phyloP scores from a whole-genome alignment of 1,139 yeast species.

The Debaryomyces udenii region DNA sequence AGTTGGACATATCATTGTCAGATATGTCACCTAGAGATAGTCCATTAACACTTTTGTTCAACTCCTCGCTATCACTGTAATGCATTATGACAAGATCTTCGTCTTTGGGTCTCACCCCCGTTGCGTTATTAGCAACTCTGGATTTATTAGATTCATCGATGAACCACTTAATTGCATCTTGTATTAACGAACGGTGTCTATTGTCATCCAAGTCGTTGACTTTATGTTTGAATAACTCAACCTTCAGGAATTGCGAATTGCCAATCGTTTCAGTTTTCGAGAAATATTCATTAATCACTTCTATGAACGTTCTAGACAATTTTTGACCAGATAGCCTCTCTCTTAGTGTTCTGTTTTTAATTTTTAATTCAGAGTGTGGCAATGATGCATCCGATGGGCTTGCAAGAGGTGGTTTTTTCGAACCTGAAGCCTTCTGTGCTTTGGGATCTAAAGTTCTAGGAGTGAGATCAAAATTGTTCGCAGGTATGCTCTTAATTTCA shows the following conservation, averaged over 20 bases:
- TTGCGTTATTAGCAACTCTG: not conserved
- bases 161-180: not conserved
- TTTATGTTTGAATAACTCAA: slow-evolving; percentile 8
- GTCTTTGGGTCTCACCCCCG: slow-evolving; percentile 17
- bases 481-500: not conserved
- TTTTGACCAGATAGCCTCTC: slow-evolving; percentile 1
- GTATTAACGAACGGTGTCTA: not conserved
- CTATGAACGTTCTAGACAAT: slow-evolving; percentile 2
- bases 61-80: slow-evolving; percentile 16
- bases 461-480: not conserved
- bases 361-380: not conserved
- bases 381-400: not conserved
- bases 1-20: not conserved
- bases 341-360: slow-evolving; percentile 1
- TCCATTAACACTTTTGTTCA: slow-evolving; percentile 18
- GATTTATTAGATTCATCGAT: not conserved
- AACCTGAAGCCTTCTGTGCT: slow-evolving; percentile 1
- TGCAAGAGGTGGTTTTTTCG: not conserved
- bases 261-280: slow-evolving; percentile 8
- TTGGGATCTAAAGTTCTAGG: slow-evolving; percentile 15
- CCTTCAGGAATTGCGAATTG: slow-evolving; percentile 2
- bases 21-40: slow-evolving; percentile 13
- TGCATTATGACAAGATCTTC: slow-evolving; percentile 17
- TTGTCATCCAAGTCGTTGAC: slow-evolving; percentile 7
- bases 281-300: slow-evolving; percentile 10